These are phyloP conservation scores for Oldenlandia corymbosa DNA, from an alignment of 257 asterid species.

Conservation along the genomic window DNA sequence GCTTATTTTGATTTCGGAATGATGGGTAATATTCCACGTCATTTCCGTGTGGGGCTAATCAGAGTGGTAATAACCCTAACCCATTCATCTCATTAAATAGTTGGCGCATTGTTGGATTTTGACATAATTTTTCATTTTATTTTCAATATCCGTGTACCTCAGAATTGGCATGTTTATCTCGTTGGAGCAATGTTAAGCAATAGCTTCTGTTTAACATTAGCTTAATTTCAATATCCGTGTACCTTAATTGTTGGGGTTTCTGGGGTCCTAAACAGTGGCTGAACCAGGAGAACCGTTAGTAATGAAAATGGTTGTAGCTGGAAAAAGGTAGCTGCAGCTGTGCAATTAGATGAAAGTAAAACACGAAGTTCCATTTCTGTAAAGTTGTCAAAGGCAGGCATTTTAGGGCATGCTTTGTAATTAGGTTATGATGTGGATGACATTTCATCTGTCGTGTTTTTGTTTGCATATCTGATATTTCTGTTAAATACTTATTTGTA, in stretches of 20 bases:
- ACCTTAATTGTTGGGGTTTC: too few relatives aligned
- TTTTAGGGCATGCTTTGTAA: too few relatives aligned
- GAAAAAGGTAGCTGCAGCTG: too few relatives aligned
- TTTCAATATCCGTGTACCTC: background rate
- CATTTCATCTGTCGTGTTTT: background rate
- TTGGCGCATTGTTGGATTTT: background rate
- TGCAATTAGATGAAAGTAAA: background rate
- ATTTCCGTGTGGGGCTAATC: conserved; percentile 93
- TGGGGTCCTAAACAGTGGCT: background rate
- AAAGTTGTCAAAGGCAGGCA: background rate
- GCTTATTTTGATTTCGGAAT: conserved; percentile 98
- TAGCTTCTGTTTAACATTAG: too few relatives aligned
- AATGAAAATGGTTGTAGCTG: too few relatives aligned
- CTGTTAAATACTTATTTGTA: too few relatives aligned
- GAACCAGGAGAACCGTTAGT: background rate
- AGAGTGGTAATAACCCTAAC: conserved; percentile 54
- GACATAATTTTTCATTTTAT: background rate
- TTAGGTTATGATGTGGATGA: background rate
- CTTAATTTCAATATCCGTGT: too few relatives aligned
- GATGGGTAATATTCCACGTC: conserved; percentile 99
- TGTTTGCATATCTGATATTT: background rate
- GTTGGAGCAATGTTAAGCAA: too few relatives aligned
- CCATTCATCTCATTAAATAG: background rate
- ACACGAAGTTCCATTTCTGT: background rate
- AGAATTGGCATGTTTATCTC: background rate